phyloP scores from a whole-genome alignment of 345 rosid species.

The Aquilaria yunnanensis region DNA sequence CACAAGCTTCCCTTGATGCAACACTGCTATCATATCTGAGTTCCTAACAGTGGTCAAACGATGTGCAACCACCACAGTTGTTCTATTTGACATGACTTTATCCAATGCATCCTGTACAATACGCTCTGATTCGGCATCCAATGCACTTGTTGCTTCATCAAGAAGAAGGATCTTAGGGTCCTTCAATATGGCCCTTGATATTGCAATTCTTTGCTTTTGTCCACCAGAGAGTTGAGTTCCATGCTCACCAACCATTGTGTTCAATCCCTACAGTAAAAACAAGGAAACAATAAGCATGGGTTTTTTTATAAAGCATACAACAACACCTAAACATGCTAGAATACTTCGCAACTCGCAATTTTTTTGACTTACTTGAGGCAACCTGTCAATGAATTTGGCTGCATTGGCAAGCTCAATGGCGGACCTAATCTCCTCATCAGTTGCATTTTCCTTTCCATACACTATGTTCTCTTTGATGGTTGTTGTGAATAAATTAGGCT shows the following conservation, averaged over 20 bases:
- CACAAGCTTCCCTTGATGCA: constrained; percentile 65
- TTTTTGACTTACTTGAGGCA: constrained; percentile 37
- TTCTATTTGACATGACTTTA: constrained; percentile 54
- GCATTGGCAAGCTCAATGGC: constrained; percentile 63
- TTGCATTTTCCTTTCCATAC: constrained; percentile 58
- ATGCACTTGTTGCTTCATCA: constrained; percentile 85
- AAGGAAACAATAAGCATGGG: neutral
- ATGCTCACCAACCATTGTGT: constrained; percentile 88
- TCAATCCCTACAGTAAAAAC: constrained; percentile 46
- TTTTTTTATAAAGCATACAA: too few species aligned
- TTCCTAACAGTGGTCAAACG: constrained; percentile 76
- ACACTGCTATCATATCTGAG: constrained; percentile 67
- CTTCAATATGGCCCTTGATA: constrained; percentile 78
- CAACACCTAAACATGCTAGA: too few species aligned
- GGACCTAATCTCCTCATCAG: constrained; percentile 42
- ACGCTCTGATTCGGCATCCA: constrained; percentile 82
- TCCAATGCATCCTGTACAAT: constrained; percentile 75
- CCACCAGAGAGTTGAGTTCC: constrained; percentile 78
- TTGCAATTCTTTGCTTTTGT: constrained; percentile 64
- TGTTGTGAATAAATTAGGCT: constrained; percentile 54
- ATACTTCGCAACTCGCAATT: neutral
- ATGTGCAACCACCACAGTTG: constrained; percentile 87
- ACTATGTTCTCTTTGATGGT: constrained; percentile 53
- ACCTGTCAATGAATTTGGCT: constrained; percentile 51
- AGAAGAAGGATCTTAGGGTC: constrained; percentile 83